Evolutionary conservation across 2,329 filamentous ascomycete species (phyloP).

Genomic region (Neoascochyta sp.): DNA sequence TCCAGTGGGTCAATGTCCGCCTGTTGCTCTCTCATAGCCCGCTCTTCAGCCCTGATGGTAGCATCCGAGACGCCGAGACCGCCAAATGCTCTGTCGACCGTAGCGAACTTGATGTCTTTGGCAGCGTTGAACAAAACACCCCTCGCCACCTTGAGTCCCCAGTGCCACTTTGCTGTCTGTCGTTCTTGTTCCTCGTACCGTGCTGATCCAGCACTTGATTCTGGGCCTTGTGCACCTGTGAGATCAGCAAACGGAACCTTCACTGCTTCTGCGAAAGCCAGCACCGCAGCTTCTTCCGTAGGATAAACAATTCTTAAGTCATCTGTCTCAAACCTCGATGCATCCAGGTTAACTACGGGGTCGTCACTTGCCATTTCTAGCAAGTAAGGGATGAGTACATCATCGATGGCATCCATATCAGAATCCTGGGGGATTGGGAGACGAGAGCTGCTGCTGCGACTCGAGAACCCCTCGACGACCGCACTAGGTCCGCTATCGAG

Average conservation of each 20-base stretch:
- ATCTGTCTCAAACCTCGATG: constrained; percentile 56
- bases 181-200: constrained; percentile 42
- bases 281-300: constrained; percentile 54
- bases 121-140: constrained; percentile 57
- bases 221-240: constrained; percentile 37
- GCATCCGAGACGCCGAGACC: constrained; percentile 50
- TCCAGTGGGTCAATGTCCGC: constrained; percentile 47
- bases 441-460: constrained; percentile 42
- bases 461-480: constrained; percentile 56
- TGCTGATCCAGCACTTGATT: constrained; percentile 15
- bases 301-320: constrained; percentile 51
- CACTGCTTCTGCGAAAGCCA: constrained; percentile 54
- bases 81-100: constrained; percentile 60
- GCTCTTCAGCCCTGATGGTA: constrained; percentile 42
- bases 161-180: constrained; percentile 48
- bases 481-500: constrained; percentile 56
- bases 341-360: constrained; percentile 55
- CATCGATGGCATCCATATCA: constrained; percentile 53
- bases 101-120: constrained; percentile 54
- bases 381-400: constrained; percentile 57
- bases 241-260: constrained; percentile 52
- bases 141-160: constrained; percentile 58
- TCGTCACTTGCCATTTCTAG: constrained; percentile 50
- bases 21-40: constrained; percentile 36
- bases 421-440: constrained; percentile 53